Evolutionary conservation across 108 stramenopile species (phyloP).

Genomic region (Thalassiosira profunda): DNA sequence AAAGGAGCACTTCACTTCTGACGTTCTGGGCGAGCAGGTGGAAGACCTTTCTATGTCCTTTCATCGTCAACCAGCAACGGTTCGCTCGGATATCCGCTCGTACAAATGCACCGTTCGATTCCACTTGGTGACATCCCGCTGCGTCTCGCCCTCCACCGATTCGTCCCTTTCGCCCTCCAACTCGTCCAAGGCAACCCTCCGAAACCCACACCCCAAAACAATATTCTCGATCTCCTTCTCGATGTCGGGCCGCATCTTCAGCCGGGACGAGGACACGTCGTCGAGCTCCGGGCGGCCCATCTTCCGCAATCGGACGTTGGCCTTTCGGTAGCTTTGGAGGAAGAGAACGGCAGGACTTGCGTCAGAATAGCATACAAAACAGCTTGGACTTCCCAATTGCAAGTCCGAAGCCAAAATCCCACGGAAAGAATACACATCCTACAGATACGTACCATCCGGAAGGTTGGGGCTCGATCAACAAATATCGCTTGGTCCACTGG

Average conservation of each 20-base stretch:
- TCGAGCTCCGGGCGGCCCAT: constrained; percentile 53
- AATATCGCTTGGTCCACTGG: constrained; percentile 40
- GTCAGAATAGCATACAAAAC: background rate
- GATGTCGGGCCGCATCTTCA: constrained; percentile 45
- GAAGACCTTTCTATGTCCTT: too few relatives aligned
- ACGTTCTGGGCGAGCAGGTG: too few relatives aligned
- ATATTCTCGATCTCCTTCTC: constrained; percentile 54
- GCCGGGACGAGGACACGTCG: constrained; percentile 37
- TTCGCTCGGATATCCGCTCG: constrained; percentile 6
- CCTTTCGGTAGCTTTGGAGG: constrained; percentile 49
- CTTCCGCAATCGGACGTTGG: constrained; percentile 50
- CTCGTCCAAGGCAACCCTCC: constrained; percentile 20
- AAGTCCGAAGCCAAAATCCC: background rate
- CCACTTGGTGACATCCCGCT: constrained; percentile 25
- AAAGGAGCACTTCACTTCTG: too few relatives aligned
- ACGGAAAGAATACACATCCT: background rate
- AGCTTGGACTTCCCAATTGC: background rate
- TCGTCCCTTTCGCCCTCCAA: background rate
- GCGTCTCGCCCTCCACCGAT: background rate
- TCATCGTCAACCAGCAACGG: too few relatives aligned
- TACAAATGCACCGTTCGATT: constrained; percentile 41
- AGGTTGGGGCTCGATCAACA: constrained; percentile 62
- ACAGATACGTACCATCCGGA: constrained; percentile 38
- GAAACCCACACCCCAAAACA: constrained; percentile 32
- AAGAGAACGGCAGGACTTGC: background rate